Evolutionary conservation across 805 yeast species (phyloP).

Genomic region (Metschnikowia chrysomelidarum): DNA sequence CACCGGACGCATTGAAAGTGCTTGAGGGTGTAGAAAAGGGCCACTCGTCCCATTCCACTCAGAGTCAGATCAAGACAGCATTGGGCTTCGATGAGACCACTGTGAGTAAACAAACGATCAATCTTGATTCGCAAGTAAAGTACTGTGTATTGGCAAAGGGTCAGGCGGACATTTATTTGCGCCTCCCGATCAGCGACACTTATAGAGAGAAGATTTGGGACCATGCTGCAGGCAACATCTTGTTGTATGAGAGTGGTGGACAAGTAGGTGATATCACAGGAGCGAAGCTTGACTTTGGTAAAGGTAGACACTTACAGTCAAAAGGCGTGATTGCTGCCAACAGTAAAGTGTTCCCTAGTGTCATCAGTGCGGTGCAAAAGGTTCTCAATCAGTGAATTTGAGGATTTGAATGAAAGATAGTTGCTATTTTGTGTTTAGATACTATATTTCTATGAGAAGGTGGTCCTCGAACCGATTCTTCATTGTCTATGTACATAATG

Average conservation of each 20-base stretch:
- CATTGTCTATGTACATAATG: constrained; percentile 5
- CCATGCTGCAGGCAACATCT: constrained; percentile 92
- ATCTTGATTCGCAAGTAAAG: constrained; percentile 94
- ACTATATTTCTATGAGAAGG: background rate
- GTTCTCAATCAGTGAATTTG: constrained; percentile 20
- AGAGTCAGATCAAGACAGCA: constrained; percentile 63
- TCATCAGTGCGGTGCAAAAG: constrained; percentile 46
- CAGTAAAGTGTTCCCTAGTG: constrained; percentile 44
- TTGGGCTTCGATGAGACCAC: constrained; percentile 52
- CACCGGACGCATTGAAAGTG: constrained; percentile 55
- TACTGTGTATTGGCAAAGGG: constrained; percentile 91
- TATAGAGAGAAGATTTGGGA: constrained; percentile 98
- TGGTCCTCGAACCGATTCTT: too few relatives aligned
- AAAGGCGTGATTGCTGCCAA: constrained; percentile 93
- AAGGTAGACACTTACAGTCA: constrained; percentile 76
- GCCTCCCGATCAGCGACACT: constrained; percentile 73
- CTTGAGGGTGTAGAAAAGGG: constrained; percentile 95
- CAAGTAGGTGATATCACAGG: constrained; percentile 83
- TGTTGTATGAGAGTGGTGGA: constrained; percentile 91
- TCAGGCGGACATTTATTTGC: constrained; percentile 85
- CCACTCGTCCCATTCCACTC: constrained; percentile 90
- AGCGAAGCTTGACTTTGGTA: constrained; percentile 70
- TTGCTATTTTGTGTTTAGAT: background rate
- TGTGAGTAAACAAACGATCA: constrained; percentile 57
- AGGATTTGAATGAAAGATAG: too few relatives aligned